Percentiles rank a stretch among this genome's conserved stretches.
These are phyloP conservation scores for Erysiphe pulchra DNA, from an alignment of 2,329 filamentous ascomycete genomes.

Conservation along the genomic window DNA sequence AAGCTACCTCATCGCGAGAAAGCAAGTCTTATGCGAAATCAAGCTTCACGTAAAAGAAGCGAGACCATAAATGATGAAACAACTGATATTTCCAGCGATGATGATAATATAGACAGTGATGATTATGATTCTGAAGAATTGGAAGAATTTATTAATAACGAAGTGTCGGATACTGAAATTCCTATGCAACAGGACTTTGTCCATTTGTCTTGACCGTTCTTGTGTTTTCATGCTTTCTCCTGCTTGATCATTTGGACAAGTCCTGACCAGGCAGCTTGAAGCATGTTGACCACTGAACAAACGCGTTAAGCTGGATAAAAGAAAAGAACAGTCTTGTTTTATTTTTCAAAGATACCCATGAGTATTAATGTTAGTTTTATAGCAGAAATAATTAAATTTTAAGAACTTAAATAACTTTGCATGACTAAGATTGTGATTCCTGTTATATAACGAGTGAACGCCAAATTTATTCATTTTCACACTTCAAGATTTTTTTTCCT, in stretches of 20 bases:
- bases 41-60: slow-evolving; percentile 19
- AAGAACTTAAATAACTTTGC: too few relatives aligned
- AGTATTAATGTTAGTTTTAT: too few relatives aligned
- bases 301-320: too few relatives aligned
- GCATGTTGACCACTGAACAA: too few relatives aligned
- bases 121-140: slow-evolving; percentile 57
- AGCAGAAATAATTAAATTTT: too few relatives aligned
- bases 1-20: slow-evolving; percentile 69
- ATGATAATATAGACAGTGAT: slow-evolving; percentile 43
- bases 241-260: background rate
- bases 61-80: slow-evolving; percentile 23
- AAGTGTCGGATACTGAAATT: slow-evolving; percentile 26
- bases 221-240: background rate
- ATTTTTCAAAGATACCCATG: too few relatives aligned
- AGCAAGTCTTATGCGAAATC: slow-evolving; percentile 51
- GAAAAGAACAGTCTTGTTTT: too few relatives aligned
- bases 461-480: too few relatives aligned
- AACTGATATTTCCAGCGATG: slow-evolving; percentile 55
- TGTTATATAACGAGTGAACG: too few relatives aligned
- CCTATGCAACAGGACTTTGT: slow-evolving; percentile 34
- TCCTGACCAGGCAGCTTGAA: too few relatives aligned
- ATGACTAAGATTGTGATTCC: too few relatives aligned
- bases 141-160: slow-evolving; percentile 35
- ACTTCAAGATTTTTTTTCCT: too few relatives aligned
- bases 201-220: slow-evolving; percentile 15